Base-by-base conservation (phyloP, 495 filamentous ascomycete genomes). In the Aspergillus bridgeri region DNA sequence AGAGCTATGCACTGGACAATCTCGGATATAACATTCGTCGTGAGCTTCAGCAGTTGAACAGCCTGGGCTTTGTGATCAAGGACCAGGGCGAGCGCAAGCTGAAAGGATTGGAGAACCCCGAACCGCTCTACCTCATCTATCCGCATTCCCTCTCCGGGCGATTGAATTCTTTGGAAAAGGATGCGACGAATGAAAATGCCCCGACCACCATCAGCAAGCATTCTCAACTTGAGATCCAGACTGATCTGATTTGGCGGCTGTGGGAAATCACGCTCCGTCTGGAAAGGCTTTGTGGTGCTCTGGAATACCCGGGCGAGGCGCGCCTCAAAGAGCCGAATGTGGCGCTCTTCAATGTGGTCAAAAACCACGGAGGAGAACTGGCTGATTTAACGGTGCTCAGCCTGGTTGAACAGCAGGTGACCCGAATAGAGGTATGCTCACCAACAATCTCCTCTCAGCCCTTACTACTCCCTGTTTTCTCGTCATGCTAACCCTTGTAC, bases 31-130 rank as follows among this genome's bases (percentile, higher is more conserved):
- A 88, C 27, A 96, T 98, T 59, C 88, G 90, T 58, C 87, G 85
- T 43, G 94, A 98, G 71, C 82, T 98, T 19, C 86, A 91, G 29
- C 88, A 89, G 15, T 79, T 99, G 21, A 91, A 86, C 59, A 91
- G 86, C 59, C 91, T 96, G 75, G 95, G 95, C 18, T 99, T 98
- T 66, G 90, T 96, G 68, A 91, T 97, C 65, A 96, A 96, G 70
- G 91, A 95, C 61, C 89, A 98, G 65, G 94, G 94, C 20, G 89
- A 96, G 65, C 85, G 86, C 44, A 96, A 94, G 64, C 77, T 99
- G 33, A 99, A 99, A 69, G 94, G 94, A 3, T 83, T 99, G 7
- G 94, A 99, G 68, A 99, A 99, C 69, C 94, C 95, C 5, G 94
- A 99, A 69, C 86, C 90, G 53, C 86, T 99, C 52, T 96, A 93